Evolutionary conservation across 805 yeast species (phyloP), one percentile per base, ranked within the genome.

Genomic region (Ogataea glucozyma): DNA sequence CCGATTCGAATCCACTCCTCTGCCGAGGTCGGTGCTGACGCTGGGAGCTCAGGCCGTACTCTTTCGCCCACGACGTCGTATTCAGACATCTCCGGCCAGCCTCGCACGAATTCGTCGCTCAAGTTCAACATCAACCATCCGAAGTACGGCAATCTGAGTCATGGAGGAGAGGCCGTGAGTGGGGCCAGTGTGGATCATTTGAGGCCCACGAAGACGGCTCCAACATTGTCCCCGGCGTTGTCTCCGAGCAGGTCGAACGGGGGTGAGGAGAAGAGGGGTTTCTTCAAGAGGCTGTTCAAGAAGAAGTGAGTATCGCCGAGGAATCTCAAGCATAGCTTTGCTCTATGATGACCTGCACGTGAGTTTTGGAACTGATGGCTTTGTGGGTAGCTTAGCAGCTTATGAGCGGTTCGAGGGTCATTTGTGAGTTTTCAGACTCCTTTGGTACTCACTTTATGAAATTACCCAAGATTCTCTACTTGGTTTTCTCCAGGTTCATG

Each of bases 61-160:
- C 23, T 41, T 26, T 38, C 40, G 17, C 32, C 44, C 18, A 29
- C 31, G 20, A 44, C 26, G 21, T 27, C 48, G 14, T 42, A 41
- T 31, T 18, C 24, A 11, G 52, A 47, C 7, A 47, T 43, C 12
- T 46, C 56, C 8, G 31, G 46, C 20, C 41, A 53, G 32, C 62
- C 59, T 8, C 43, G 60, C 19, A 35, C 47, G 3, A 33, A 37
- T 6, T 29, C 59, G 3, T 49, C 60, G 7, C 42, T 58, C 26
- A 56, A 51, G 37, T 58, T 58, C 43, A 47, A 47, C 24, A 45
- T 51, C 37, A 40, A 41, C 18, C 56, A 52, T 40, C 57, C 58
- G 1, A 54, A 54, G 35, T 52, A 51, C 37, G 47, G 29, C 4
- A 23, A 29, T 18, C 27, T 18, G n/a, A 35, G 37, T 11, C 35